phyloP scores from a whole-genome alignment of 2,329 filamentous ascomycete genomes.

The Calonectria fujianensis region DNA sequence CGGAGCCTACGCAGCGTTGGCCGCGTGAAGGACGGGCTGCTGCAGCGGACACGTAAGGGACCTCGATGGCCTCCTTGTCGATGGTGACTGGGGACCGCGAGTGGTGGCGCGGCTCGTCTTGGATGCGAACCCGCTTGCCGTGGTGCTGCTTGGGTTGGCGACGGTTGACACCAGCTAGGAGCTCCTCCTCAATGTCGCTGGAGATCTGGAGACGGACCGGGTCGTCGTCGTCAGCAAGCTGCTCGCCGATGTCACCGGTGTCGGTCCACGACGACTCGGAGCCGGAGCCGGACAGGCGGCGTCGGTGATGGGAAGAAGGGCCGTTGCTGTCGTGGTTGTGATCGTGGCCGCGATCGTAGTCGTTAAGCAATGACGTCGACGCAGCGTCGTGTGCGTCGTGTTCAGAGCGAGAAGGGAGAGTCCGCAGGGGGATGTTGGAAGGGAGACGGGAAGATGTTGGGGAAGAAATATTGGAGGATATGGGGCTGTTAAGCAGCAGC shows the following conservation, averaged over 20 bases:
- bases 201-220: conserved; percentile 83
- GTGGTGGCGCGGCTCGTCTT: conserved; percentile 64
- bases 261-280: conserved; percentile 91
- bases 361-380: conserved; percentile 61
- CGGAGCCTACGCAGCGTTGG: conserved; percentile 83
- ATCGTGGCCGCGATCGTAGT: conserved; percentile 67
- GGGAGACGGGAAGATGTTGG: conserved; percentile 80
- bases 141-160: conserved; percentile 65
- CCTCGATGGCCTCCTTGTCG: conserved; percentile 86
- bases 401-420: conserved; percentile 71
- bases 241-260: conserved; percentile 95
- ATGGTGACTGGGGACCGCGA: conserved; percentile 64
- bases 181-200: conserved; percentile 78
- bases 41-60: conserved; percentile 77
- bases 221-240: conserved; percentile 85
- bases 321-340: conserved; percentile 68
- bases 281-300: conserved; percentile 67
- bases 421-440: conserved; percentile 92
- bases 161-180: conserved; percentile 70
- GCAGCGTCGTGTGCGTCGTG: conserved; percentile 64
- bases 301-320: conserved; percentile 58
- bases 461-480: conserved; percentile 88
- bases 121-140: conserved; percentile 82
- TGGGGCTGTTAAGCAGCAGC: conserved; percentile 87
- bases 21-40: conserved; percentile 78